A percentile compares a stretch with the other conserved stretches of the same genome.
Evolutionary conservation across 371 early-diverging fungal genomes (phyloP).

Genomic region (Amoeboaphelidium protococcarum): DNA sequence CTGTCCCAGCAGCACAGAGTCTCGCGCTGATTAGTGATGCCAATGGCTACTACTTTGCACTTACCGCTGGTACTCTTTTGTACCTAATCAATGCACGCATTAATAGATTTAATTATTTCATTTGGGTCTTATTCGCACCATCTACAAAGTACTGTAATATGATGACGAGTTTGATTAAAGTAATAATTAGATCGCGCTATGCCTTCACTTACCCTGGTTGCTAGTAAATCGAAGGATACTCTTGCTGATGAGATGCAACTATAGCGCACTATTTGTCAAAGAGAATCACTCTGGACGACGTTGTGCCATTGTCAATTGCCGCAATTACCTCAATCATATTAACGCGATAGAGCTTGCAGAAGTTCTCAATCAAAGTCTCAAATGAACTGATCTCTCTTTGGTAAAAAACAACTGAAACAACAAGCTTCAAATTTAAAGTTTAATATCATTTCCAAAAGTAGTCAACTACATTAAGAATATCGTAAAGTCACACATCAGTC

Average conservation of each 20-base stretch:
- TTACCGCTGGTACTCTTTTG: conserved; percentile 29
- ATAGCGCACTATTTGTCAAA: conserved; percentile 51
- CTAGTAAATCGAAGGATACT: conserved; percentile 50
- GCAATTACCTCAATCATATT: too few species aligned
- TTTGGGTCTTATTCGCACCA: conserved; percentile 79
- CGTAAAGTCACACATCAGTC: too few species aligned
- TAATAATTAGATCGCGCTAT: background rate
- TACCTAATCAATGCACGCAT: conserved; percentile 36
- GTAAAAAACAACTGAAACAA: too few species aligned
- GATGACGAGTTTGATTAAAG: background rate
- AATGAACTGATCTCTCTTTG: too few species aligned
- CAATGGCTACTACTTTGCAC: conserved; percentile 47
- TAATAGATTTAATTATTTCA: conserved; percentile 38
- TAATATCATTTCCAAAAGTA: too few species aligned
- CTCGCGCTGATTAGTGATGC: conserved; percentile 89
- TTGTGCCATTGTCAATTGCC: conserved; percentile 87
- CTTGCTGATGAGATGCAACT: conserved; percentile 46
- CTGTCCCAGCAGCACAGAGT: conserved; percentile 74
- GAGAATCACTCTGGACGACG: conserved; percentile 69
- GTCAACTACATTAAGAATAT: too few species aligned
- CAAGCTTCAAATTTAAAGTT: too few species aligned
- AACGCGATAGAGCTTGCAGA: too few species aligned
- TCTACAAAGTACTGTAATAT: conserved; percentile 15
- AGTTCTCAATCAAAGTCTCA: too few species aligned
- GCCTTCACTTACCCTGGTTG: conserved; percentile 33